Conservation (phyloP, 345 rosid genomes). For the Moricandia moricandioides region DNA sequence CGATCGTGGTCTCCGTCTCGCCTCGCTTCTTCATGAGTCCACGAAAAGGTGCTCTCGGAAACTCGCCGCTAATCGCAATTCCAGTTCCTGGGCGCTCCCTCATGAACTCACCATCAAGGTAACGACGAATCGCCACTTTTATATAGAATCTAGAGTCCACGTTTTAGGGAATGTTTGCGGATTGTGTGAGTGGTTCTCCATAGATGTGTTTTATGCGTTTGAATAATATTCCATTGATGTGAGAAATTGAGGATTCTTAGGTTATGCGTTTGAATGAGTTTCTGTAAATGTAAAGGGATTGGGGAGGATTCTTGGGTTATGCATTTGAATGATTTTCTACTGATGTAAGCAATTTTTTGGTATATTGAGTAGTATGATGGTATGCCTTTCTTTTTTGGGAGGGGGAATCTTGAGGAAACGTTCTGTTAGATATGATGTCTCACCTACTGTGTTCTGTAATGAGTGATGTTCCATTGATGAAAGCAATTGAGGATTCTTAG, state of each 20-base stretch:
- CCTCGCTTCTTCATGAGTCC: not conserved
- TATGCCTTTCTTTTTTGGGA: no score
- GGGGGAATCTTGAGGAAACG: no score
- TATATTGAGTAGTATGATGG: no score
- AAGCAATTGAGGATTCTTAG: no score
- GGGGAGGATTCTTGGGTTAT: no score
- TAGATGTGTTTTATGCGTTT: not conserved
- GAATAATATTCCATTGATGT: no score
- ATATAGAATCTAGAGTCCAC: not conserved
- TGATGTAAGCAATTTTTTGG: not conserved
- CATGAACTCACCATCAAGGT: slow-evolving; percentile 7
- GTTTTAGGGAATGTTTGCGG: not conserved
- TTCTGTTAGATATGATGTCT: no score
- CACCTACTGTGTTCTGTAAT: no score
- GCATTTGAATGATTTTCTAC: not conserved
- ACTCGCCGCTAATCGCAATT: not conserved
- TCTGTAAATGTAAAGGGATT: no score
- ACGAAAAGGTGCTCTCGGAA: not conserved
- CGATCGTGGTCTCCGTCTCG: not conserved
- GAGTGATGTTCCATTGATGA: no score
- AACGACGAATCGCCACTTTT: not conserved
- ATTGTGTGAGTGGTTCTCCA: not conserved
- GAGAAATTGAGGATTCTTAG: not conserved
- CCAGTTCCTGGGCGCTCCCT: slow-evolving; percentile 1
- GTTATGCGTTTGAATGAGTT: no score